Conservation (phyloP, 306 rosid genomes). For the Gastrolobium villosum region DNA sequence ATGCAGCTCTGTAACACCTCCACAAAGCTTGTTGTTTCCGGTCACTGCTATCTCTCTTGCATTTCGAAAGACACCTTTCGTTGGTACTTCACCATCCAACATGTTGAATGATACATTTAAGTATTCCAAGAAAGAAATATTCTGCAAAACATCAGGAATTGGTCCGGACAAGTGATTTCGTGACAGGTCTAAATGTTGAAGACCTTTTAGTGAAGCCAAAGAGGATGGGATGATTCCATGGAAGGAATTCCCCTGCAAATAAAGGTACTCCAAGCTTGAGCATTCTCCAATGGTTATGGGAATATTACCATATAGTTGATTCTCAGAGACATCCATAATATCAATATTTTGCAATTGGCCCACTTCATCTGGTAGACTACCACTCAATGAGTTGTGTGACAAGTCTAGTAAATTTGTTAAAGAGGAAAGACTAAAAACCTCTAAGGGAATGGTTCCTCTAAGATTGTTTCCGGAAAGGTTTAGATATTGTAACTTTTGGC, state of each 20-base stretch:
- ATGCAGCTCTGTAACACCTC: conserved; percentile 43
- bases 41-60: neutral
- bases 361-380: conserved; percentile 38
- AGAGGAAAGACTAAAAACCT: conserved; percentile 26
- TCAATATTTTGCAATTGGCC: conserved; percentile 19
- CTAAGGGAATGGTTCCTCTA: conserved; percentile 48
- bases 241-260: conserved; percentile 47
- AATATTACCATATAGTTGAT: conserved; percentile 45
- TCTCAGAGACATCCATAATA: conserved; percentile 36
- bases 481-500: neutral
- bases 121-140: neutral
- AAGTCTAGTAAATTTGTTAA: conserved; percentile 35
- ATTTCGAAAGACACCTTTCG: conserved; percentile 50
- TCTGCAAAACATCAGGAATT: conserved; percentile 49
- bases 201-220: conserved; percentile 41
- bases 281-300: conserved; percentile 50
- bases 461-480: conserved; percentile 31
- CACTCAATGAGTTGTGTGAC: conserved; percentile 49
- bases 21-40: conserved; percentile 48
- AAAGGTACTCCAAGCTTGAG: conserved; percentile 38
- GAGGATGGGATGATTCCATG: conserved; percentile 47
- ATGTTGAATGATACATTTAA: conserved; percentile 58
- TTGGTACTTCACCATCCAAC: conserved; percentile 60
- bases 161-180: conserved; percentile 45
- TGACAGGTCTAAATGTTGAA: conserved; percentile 48